phyloP scores from a whole-genome alignment of 2,329 filamentous ascomycete species.

The Penicillium sumatraense region DNA sequence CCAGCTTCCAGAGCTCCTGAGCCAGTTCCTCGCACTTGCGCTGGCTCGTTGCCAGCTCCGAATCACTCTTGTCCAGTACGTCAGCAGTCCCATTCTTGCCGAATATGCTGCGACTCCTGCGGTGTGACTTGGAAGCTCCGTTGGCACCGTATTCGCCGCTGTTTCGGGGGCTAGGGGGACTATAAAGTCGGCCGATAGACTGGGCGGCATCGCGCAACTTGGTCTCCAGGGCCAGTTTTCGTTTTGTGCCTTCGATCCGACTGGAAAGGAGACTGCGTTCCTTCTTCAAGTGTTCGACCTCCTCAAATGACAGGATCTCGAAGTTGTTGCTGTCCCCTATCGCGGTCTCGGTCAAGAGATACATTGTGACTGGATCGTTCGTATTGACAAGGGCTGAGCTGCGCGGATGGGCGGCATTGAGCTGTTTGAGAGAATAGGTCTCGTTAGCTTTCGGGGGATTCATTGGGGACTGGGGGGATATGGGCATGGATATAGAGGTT shows the following conservation, averaged over 20 bases:
- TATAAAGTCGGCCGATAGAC: slow-evolving; percentile 81
- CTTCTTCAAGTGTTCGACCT: slow-evolving; percentile 90
- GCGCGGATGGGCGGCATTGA: slow-evolving; percentile 50
- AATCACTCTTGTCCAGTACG: slow-evolving; percentile 63
- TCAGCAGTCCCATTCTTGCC: slow-evolving; percentile 47
- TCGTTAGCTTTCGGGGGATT: slow-evolving; percentile 7
- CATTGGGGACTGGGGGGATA: background rate
- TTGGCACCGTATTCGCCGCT: slow-evolving; percentile 46
- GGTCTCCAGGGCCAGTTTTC: slow-evolving; percentile 84
- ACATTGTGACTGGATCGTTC: slow-evolving; percentile 74
- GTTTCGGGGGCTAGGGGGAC: slow-evolving; percentile 61
- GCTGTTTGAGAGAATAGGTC: slow-evolving; percentile 56
- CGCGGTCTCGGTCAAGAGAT: slow-evolving; percentile 91
- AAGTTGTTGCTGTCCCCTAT: slow-evolving; percentile 85
- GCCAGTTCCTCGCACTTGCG: slow-evolving; percentile 85
- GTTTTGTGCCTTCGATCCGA: slow-evolving; percentile 79
- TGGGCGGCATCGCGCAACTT: slow-evolving; percentile 94
- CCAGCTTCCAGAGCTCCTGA: slow-evolving; percentile 76
- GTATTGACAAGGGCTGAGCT: slow-evolving; percentile 46
- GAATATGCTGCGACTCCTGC: slow-evolving; percentile 57
- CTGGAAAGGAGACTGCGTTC: slow-evolving; percentile 73
- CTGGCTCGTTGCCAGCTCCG: slow-evolving; percentile 74
- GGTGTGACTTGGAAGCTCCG: slow-evolving; percentile 51
- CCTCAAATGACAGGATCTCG: slow-evolving; percentile 85
- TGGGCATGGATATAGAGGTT: background rate